These are phyloP conservation scores for Candida lessepsii DNA, from an alignment of 805 yeast genomes.

Conservation along the genomic window DNA sequence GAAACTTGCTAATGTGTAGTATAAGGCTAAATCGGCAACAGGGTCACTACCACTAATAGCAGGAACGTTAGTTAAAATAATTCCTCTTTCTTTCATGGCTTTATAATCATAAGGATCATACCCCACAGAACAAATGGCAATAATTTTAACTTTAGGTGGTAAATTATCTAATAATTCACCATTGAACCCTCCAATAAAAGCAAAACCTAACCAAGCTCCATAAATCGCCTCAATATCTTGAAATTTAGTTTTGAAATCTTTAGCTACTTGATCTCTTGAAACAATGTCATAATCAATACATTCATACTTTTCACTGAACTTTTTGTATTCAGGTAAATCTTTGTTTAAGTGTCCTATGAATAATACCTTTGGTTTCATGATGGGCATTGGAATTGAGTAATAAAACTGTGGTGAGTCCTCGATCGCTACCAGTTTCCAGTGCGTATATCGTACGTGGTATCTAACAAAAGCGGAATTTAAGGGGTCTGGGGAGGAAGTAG, in stretches of 20 bases:
- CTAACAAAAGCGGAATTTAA: too few relatives aligned
- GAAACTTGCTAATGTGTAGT: constrained; percentile 56
- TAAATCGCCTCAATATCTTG: constrained; percentile 51
- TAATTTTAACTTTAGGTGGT: constrained; percentile 47
- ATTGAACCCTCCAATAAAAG: constrained; percentile 50
- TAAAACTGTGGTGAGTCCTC: not conserved
- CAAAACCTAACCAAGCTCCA: constrained; percentile 59
- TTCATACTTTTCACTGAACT: constrained; percentile 39
- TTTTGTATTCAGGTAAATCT: constrained; percentile 44
- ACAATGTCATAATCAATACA: constrained; percentile 40
- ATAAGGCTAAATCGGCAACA: constrained; percentile 71
- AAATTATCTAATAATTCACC: constrained; percentile 41
- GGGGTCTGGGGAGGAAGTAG: too few relatives aligned
- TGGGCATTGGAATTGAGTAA: not conserved
- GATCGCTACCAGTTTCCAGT: constrained; percentile 1
- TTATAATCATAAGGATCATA: constrained; percentile 49
- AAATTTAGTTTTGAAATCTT: constrained; percentile 40
- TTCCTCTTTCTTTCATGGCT: constrained; percentile 39
- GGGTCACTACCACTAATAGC: constrained; percentile 58
- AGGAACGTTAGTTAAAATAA: constrained; percentile 59
- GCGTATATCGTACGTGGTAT: not conserved
- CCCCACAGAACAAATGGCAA: constrained; percentile 59
- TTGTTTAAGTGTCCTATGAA: constrained; percentile 52
- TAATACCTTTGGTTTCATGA: constrained; percentile 37
- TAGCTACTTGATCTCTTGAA: constrained; percentile 39